These are phyloP conservation scores for Diaporthe nobilis DNA, from an alignment of 2,329 filamentous ascomycete species.

Conservation along the genomic window DNA sequence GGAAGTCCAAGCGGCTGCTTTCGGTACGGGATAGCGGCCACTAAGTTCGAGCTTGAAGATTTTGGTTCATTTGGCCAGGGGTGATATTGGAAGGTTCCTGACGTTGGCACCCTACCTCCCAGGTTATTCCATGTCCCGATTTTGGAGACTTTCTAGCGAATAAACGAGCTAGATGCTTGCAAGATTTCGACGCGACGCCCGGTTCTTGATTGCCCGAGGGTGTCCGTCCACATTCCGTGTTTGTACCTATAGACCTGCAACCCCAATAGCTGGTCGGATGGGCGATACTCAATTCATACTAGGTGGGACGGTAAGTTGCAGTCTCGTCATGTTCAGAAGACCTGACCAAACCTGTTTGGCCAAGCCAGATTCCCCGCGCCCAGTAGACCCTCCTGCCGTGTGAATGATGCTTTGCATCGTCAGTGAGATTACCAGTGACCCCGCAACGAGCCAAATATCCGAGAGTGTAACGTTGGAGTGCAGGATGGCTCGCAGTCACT, in stretches of 20 bases:
- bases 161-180: background rate
- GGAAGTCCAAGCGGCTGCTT: background rate
- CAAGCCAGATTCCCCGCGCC: slow-evolving; percentile 3
- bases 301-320: background rate
- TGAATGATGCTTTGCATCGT: slow-evolving; percentile 8
- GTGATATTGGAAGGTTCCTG: background rate
- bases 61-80: background rate
- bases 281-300: slow-evolving; percentile 4
- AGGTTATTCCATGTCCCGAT: background rate
- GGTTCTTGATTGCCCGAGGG: background rate
- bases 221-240: background rate
- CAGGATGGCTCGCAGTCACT: background rate
- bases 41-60: background rate
- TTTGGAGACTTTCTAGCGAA: background rate
- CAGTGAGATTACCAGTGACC: slow-evolving; percentile 10
- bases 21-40: background rate
- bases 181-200: background rate
- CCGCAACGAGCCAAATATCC: slow-evolving; percentile 28
- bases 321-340: background rate
- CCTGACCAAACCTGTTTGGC: background rate
- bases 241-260: background rate
- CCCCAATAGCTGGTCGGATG: background rate
- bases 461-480: slow-evolving; percentile 33
- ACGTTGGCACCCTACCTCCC: background rate
- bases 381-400: background rate